These are phyloP conservation scores for Zygosaccharomyces lentus DNA, from an alignment of 805 yeast genomes.

Conservation along the genomic window DNA sequence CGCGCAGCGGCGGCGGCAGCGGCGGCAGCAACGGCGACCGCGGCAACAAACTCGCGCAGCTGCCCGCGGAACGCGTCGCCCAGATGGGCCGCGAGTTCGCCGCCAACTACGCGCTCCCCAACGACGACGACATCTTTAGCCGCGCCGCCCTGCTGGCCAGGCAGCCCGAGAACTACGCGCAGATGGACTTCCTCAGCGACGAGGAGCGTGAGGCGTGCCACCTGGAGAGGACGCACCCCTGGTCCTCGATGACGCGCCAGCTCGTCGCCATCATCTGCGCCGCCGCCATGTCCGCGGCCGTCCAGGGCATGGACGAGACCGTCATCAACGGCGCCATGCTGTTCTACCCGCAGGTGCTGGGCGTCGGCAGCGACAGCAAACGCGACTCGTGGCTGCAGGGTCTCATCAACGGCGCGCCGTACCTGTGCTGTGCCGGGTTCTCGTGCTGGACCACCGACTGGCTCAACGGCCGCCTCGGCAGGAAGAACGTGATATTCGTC, in stretches of 20 bases:
- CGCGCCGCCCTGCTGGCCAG: constrained; percentile 67
- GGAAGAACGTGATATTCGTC: constrained; percentile 64
- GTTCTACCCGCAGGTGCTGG: constrained; percentile 54
- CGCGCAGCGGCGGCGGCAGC: not conserved
- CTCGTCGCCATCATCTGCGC: constrained; percentile 54
- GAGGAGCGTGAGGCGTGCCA: constrained; percentile 51
- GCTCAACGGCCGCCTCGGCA: constrained; percentile 52
- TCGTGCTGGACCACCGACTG: constrained; percentile 64
- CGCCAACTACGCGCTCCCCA: constrained; percentile 43
- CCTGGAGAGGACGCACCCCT: constrained; percentile 44
- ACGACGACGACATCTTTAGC: constrained; percentile 55
- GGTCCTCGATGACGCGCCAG: constrained; percentile 40
- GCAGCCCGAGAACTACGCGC: constrained; percentile 51
- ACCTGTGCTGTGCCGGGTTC: constrained; percentile 55
- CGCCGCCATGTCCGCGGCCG: constrained; percentile 75
- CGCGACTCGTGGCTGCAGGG: constrained; percentile 54
- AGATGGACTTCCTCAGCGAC: constrained; percentile 51
- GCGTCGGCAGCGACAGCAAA: constrained; percentile 44
- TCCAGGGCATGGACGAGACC: constrained; percentile 77
- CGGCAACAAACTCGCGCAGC: constrained; percentile 49
- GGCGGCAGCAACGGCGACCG: not conserved
- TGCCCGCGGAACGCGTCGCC: constrained; percentile 59
- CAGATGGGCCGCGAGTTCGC: constrained; percentile 69
- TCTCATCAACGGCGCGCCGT: constrained; percentile 65
- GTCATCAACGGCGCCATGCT: constrained; percentile 70